These are phyloP conservation scores for Pyricularia grisea DNA, from an alignment of 2,329 filamentous ascomycete species.

Conservation along the genomic window DNA sequence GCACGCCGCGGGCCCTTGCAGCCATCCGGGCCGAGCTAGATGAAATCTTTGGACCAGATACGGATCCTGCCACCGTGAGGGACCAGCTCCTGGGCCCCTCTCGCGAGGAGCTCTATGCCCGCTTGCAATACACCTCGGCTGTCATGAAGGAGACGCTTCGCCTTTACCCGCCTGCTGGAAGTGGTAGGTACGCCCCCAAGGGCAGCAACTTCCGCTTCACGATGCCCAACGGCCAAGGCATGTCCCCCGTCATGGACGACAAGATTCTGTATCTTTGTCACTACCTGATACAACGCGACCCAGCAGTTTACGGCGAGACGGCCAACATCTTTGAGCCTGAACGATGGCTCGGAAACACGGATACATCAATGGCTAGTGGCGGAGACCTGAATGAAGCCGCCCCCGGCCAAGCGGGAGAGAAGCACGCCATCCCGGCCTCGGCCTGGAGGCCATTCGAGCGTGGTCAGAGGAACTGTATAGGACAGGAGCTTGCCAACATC, in stretches of 20 bases:
- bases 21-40: constrained; percentile 25
- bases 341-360: constrained; percentile 24
- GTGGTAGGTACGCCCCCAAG: constrained; percentile 17
- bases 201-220: constrained; percentile 19
- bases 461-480: constrained; percentile 43
- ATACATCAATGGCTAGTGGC: constrained; percentile 15
- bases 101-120: constrained; percentile 19
- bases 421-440: constrained; percentile 17
- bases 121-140: constrained; percentile 24
- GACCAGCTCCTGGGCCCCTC: constrained; percentile 14
- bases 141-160: constrained; percentile 28
- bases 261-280: constrained; percentile 24
- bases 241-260: constrained; percentile 20
- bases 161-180: constrained; percentile 22
- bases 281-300: constrained; percentile 24
- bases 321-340: constrained; percentile 28
- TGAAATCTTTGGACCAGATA: constrained; percentile 21
- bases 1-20: constrained; percentile 17
- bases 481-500: constrained; percentile 39
- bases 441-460: constrained; percentile 45
- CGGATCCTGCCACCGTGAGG: constrained; percentile 12
- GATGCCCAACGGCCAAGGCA: constrained; percentile 15
- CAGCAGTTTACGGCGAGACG: constrained; percentile 22
- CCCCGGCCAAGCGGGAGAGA: constrained; percentile 4
- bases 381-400: not conserved